A percentile compares a stretch with the other conserved stretches of the same genome.
Conservation (phyloP, 169 alveolate genomes). For the Plasmodium chabaudi region DNA sequence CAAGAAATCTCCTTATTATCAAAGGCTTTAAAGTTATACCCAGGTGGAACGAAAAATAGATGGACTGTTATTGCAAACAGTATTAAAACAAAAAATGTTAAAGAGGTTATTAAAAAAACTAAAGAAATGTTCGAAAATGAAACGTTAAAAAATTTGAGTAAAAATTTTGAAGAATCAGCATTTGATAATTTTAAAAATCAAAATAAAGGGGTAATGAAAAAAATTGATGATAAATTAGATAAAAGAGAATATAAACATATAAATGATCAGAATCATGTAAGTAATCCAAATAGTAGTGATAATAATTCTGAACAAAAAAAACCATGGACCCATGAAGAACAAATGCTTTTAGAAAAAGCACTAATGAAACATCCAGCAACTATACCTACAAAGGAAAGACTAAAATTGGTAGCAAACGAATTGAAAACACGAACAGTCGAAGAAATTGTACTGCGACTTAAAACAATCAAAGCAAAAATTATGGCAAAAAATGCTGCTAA, state of each 20-base stretch:
- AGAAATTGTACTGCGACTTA: slow-evolving; percentile 51
- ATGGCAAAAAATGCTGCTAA: slow-evolving; percentile 67
- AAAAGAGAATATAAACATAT: slow-evolving; percentile 51
- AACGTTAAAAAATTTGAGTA: slow-evolving; percentile 78
- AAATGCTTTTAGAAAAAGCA: slow-evolving; percentile 84
- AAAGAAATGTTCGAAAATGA: slow-evolving; percentile 86
- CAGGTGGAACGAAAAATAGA: slow-evolving; percentile 92
- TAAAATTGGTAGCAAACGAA: slow-evolving; percentile 82
- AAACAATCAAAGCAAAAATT: slow-evolving; percentile 56
- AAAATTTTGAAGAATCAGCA: slow-evolving; percentile 79
- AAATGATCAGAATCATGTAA: slow-evolving; percentile 8
- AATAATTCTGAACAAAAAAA: slow-evolving; percentile 24
- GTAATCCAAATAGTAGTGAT: neutral
- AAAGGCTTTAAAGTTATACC: slow-evolving; percentile 91
- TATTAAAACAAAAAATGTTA: slow-evolving; percentile 89
- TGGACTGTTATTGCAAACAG: slow-evolving; percentile 92
- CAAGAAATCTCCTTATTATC: slow-evolving; percentile 90
- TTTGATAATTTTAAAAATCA: slow-evolving; percentile 77
- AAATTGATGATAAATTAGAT: slow-evolving; percentile 77
- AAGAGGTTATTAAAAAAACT: slow-evolving; percentile 91
- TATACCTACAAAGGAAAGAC: slow-evolving; percentile 85
- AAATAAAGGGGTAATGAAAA: slow-evolving; percentile 81
- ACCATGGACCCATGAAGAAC: slow-evolving; percentile 87
- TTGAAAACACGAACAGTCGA: slow-evolving; percentile 50
- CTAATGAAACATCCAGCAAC: slow-evolving; percentile 85